Base-by-base conservation (phyloP, 805 yeast species). In the Kuraishia hungarica region DNA sequence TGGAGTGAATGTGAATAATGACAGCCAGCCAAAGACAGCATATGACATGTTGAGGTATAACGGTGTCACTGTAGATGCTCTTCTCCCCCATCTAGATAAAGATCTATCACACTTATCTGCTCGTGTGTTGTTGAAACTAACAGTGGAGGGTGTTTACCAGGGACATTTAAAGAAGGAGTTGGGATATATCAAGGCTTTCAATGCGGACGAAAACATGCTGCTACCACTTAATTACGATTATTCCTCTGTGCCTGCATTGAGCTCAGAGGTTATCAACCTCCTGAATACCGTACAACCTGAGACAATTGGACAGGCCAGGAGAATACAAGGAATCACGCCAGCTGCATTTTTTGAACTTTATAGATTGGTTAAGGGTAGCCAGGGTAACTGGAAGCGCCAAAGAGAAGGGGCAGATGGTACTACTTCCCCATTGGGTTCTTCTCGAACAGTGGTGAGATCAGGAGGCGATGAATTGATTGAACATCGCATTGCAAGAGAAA, bases 301-400 rank as follows among this genome's bases (percentile, higher is more conserved):
- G 54, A 94, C 97, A 0, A 82, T 94, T 50, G 98, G 98, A 0
- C 98, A 94, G 67, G 98, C 98, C 0, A 79, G 96, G 66, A 77
- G 98, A 61, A 87, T 93, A 13, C 96, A 94, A 64, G 98, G 99
- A 0, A 84, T 94, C 1, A 93, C 98, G 0, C 97, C 98, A 0
- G 93, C 97, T 0, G 94, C 97, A 0, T 74, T 89, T 19, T 87
- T 90, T 59, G 96, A 89, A 64, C 74, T 92, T 51, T 88, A 84
- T 64, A 75, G 84, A 58, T 66, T 86, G 55, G 77, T 77, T 6
- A 72, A 67, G 54, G 65, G 69, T 21, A 65, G 59, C 19, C 74
- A 71, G 50, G 53, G 48, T 15, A 20, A 6, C 21, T 24, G 24
- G 24, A 49, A 28, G 19, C 35, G 35, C n/a, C 35, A 49, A 35